Conservation (phyloP, 805 yeast genomes). For the Komagataella phaffii region DNA sequence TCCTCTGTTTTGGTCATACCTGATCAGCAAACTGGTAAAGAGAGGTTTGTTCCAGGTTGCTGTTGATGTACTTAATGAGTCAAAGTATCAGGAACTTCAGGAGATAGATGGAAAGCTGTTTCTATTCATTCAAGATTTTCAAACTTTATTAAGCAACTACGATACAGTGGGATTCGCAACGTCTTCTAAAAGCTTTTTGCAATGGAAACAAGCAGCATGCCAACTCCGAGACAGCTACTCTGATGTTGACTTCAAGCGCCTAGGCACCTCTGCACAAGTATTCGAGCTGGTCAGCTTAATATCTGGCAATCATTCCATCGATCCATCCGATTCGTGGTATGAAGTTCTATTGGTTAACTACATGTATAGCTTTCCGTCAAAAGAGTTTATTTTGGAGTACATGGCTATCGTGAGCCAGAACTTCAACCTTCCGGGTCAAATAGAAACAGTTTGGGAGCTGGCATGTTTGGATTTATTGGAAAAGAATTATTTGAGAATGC, state of each 20-base stretch:
- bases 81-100: constrained; percentile 26
- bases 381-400: constrained; percentile 26
- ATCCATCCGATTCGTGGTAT: constrained; percentile 50
- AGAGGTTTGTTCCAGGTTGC: constrained; percentile 56
- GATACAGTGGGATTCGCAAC: constrained; percentile 18
- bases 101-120: constrained; percentile 15
- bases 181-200: constrained; percentile 25
- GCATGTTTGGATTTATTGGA: constrained; percentile 42
- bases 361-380: constrained; percentile 45
- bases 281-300: constrained; percentile 27
- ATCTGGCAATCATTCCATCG: constrained; percentile 37
- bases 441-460: constrained; percentile 32
- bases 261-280: constrained; percentile 20
- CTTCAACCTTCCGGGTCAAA: constrained; percentile 18
- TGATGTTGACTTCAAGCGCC: constrained; percentile 12
- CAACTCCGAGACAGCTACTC: constrained; percentile 30
- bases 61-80: constrained; percentile 27
- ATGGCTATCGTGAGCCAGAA: constrained; percentile 18
- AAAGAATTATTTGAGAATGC: constrained; percentile 40
- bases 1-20: constrained; percentile 48
- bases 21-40: constrained; percentile 37
- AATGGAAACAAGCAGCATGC: constrained; percentile 38
- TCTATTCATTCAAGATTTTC: constrained; percentile 26
- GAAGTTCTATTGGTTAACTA: constrained; percentile 32
- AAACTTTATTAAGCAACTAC: constrained; percentile 24